A percentile compares a stretch with the other conserved stretches of the same genome.
Conservation (phyloP, 2,329 filamentous ascomycete species). For the Claviceps sp. region DNA sequence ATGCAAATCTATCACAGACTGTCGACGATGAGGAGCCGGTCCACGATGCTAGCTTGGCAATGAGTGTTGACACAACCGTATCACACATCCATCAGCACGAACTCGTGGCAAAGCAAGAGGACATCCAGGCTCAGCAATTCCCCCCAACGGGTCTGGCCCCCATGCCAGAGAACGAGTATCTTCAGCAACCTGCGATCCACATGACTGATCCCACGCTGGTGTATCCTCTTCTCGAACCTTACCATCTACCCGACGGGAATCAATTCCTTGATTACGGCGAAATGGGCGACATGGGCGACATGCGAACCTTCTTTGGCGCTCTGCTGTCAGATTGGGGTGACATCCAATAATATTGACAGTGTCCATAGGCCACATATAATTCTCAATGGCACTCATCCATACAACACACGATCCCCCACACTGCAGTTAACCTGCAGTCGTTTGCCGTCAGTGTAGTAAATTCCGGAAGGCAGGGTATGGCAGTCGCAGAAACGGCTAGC, state of each 20-base stretch:
- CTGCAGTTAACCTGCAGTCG: background rate
- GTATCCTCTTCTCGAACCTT: background rate
- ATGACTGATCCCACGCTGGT: background rate
- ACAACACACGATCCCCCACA: background rate
- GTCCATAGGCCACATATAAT: background rate
- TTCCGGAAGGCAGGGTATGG: too few species aligned
- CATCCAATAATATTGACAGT: background rate
- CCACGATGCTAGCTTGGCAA: background rate
- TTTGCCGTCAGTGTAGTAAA: background rate
- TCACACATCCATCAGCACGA: background rate
- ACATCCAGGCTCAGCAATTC: background rate
- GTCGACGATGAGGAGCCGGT: background rate
- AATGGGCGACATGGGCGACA: background rate
- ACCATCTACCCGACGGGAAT: background rate
- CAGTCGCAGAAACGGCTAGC: too few species aligned
- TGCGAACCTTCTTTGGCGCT: conserved; percentile 1
- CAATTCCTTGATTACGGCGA: conserved; percentile 1
- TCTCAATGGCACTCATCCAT: background rate
- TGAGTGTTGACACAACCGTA: background rate
- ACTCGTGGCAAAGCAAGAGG: background rate
- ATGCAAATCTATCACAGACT: background rate
- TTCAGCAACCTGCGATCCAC: background rate
- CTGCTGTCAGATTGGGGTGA: conserved; percentile 1
- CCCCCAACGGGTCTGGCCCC: background rate
- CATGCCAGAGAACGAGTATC: background rate